Base-by-base conservation (phyloP, 1,284 basidiomycete genomes). In the Volvariella volvacea region DNA sequence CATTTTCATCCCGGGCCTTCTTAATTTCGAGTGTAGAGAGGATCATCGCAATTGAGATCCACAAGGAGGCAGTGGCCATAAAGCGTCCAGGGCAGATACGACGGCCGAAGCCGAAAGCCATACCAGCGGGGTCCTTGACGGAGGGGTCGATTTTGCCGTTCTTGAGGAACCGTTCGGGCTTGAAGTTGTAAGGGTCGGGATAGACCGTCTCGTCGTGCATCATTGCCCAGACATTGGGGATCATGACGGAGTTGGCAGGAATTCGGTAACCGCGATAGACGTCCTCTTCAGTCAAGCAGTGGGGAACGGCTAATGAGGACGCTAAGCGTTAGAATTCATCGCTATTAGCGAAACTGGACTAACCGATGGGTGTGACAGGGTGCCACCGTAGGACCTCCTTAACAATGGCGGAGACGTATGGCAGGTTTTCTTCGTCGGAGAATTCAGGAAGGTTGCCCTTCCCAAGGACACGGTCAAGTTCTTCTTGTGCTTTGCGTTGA, bases 341-440 rank as follows among this genome's bases (percentile, higher is more conserved):
- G 25, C 25, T n/a, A n/a, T n/a, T n/a, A n/a, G n/a, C n/a, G n/a
- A n/a, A n/a, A n/a, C n/a, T n/a, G n/a, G n/a, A 57, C 53, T 45
- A 30, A 71, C 73, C 72, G 39, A 75, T 56, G 40, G 74, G 74
- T 17, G 70, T 65, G 19, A 71, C 68, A 16, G 75, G 72, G 47
- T 67, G 68, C 73, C 74, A 42, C 1, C 41, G 3, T 9, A 42
- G 21, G 2, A 53, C 63, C 47, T 64, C 65, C 50, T 65, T 66
- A 46, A 65, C 59, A 42, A 67, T 61, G 4, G 64, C 62, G 31
- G 53, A 57, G 21, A 64, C 54, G 44, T 64, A 68, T 17, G 65
- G 67, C n/a, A 68, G 47, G 16, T 58, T 50, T 17, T 50, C 48
- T 43, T 63, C 56, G 51, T 68, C 64, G 14, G 61, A 59, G 7